These are phyloP conservation scores for Cyphellophora attinorum DNA, from an alignment of 2,329 filamentous ascomycete species.

Conservation along the genomic window DNA sequence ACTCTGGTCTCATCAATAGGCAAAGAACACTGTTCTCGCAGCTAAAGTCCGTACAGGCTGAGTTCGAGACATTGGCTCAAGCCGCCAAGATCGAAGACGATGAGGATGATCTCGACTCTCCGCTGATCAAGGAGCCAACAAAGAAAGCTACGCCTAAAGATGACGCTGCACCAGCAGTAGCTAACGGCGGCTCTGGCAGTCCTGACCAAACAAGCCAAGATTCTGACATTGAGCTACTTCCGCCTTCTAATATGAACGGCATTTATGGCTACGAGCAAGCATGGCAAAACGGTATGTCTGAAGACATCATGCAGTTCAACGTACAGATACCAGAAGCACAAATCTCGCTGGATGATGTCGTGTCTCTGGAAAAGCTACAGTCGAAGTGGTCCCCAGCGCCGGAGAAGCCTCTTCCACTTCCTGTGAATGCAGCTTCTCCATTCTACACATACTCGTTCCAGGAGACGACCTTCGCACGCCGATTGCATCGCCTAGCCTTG, in stretches of 20 bases:
- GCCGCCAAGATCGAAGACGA: conserved; percentile 11
- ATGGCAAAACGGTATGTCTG: conserved; percentile 6
- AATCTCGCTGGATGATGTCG: background rate
- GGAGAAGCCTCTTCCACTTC: conserved; percentile 2
- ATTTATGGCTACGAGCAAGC: conserved; percentile 1
- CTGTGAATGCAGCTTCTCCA: conserved; percentile 7
- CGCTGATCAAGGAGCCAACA: conserved; percentile 6
- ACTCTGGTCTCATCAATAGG: conserved; percentile 10
- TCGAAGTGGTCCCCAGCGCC: conserved; percentile 1
- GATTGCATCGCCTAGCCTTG: conserved; percentile 56
- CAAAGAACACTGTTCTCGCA: conserved; percentile 10
- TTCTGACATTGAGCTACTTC: conserved; percentile 2
- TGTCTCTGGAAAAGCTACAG: background rate
- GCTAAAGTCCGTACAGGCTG: conserved; percentile 10
- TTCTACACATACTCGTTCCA: conserved; percentile 51
- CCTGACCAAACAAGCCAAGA: conserved; percentile 4
- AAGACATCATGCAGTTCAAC: conserved; percentile 11
- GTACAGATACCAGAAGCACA: conserved; percentile 7
- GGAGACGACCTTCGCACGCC: conserved; percentile 60
- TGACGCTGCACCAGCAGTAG: background rate
- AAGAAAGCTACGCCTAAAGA: conserved; percentile 2
- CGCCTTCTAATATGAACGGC: background rate
- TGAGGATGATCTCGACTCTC: conserved; percentile 12
- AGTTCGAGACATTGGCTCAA: conserved; percentile 12
- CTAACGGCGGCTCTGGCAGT: conserved; percentile 3